These are phyloP conservation scores for Candolleomyces efflorescens DNA, from an alignment of 768 basidiomycete genomes.

Conservation along the genomic window DNA sequence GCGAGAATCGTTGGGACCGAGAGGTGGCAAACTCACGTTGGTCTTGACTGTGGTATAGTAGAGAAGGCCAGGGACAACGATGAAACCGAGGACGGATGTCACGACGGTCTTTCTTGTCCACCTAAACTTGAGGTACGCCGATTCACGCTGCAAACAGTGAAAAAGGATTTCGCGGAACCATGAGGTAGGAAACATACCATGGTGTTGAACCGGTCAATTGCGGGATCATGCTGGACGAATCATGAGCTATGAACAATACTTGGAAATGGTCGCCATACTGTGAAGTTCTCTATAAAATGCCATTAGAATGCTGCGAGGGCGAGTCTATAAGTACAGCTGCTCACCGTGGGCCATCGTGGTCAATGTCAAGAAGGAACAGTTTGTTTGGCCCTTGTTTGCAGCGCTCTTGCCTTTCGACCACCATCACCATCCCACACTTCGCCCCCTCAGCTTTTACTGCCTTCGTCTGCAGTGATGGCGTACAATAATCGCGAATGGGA, in stretches of 20 bases:
- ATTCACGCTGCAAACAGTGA: constrained; percentile 58
- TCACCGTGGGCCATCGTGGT: constrained; percentile 54
- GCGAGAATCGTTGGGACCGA: constrained; percentile 2
- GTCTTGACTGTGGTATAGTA: constrained; percentile 44
- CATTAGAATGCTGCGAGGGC: constrained; percentile 12
- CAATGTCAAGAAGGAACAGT: constrained; percentile 22
- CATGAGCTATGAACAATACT: neutral
- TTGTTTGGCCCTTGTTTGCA: constrained; percentile 38
- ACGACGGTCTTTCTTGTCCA: constrained; percentile 71
- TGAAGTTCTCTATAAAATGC: constrained; percentile 46
- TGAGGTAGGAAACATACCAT: constrained; percentile 33
- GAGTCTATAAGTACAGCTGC: constrained; percentile 12
- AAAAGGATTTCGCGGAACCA: constrained; percentile 5
- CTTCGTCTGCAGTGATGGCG: constrained; percentile 41
- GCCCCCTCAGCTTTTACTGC: neutral
- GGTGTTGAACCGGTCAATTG: constrained; percentile 52
- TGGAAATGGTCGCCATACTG: constrained; percentile 31
- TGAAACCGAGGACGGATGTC: constrained; percentile 56
- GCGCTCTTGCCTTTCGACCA: constrained; percentile 26
- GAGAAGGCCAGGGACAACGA: constrained; percentile 59
- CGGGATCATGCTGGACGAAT: constrained; percentile 44
- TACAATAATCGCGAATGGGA: constrained; percentile 82
- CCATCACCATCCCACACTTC: constrained; percentile 20
- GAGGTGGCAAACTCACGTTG: constrained; percentile 28
- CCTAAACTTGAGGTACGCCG: constrained; percentile 77